phyloP scores from a whole-genome alignment of 208 protist species.

The Trypanosoma cruzi region DNA sequence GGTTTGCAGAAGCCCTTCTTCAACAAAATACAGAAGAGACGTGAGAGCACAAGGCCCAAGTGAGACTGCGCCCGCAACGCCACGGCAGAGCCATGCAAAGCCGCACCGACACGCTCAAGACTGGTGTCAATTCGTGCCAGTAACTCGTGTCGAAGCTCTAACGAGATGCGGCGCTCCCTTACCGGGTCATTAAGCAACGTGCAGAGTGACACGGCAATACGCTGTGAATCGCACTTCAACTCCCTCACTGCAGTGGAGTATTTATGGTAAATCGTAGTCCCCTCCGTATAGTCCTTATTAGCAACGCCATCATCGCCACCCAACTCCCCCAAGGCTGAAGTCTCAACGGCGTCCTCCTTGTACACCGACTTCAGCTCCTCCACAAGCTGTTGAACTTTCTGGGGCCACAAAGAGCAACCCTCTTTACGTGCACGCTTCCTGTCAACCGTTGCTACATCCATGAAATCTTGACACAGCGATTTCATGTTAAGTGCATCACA shows the following conservation, averaged over 20 bases:
- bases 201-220: constrained; percentile 8
- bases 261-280: constrained; percentile 4
- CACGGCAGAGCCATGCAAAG: constrained; percentile 21
- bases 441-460: constrained; percentile 5
- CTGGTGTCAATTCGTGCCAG: constrained; percentile 1
- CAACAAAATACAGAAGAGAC: constrained; percentile 91
- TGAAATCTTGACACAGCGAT: neutral
- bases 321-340: neutral
- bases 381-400: constrained; percentile 18
- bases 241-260: constrained; percentile 26
- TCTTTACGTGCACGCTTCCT: constrained; percentile 49
- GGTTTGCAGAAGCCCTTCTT: constrained; percentile 96
- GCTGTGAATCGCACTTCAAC: constrained; percentile 1
- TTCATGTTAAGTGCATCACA: neutral
- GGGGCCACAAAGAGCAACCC: constrained; percentile 7
- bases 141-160: constrained; percentile 14
- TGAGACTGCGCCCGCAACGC: constrained; percentile 57
- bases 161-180: neutral
- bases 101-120: constrained; percentile 3
- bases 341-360: neutral
- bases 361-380: constrained; percentile 8
- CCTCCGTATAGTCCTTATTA: constrained; percentile 13
- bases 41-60: constrained; percentile 83
- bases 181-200: constrained; percentile 16
- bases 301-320: neutral